Percentiles rank a stretch among this genome's conserved stretches.
Evolutionary conservation across 176 grass and related monocot genomes (phyloP).

Genomic region (Carex parvula): DNA sequence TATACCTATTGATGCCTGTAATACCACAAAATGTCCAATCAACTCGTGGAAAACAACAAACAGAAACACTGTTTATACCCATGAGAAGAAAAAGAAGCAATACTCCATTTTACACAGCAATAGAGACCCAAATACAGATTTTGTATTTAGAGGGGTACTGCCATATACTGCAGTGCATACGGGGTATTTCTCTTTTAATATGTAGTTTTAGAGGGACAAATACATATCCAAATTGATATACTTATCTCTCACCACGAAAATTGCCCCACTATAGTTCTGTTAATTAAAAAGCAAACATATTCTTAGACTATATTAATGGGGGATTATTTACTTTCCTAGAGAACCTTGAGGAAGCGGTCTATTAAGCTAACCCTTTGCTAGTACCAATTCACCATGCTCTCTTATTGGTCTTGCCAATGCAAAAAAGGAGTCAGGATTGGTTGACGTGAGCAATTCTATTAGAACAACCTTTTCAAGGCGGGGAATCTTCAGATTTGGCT

Average conservation of each 20-base stretch:
- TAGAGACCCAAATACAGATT: neutral
- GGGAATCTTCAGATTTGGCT: constrained; percentile 69
- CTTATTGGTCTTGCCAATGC: constrained; percentile 58
- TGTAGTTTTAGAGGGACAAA: neutral
- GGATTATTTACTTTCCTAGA: neutral
- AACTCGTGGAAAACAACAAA: neutral
- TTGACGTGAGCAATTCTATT: constrained; percentile 65
- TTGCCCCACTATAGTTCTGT: neutral
- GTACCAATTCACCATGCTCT: constrained; percentile 16
- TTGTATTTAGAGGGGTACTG: neutral
- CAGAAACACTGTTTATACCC: neutral
- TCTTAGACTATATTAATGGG: neutral
- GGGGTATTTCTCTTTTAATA: neutral
- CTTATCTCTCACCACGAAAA: neutral
- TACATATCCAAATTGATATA: neutral
- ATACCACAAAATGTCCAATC: neutral
- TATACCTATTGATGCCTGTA: neutral
- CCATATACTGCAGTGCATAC: neutral
- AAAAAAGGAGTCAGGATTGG: constrained; percentile 58
- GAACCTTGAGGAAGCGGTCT: neutral
- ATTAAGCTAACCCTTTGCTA: constrained; percentile 13
- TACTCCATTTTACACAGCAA: neutral
- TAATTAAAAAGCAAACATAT: neutral
- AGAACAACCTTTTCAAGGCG: constrained; percentile 43
- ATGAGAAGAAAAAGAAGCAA: neutral